These are phyloP conservation scores for Pluteus cervinus DNA, from an alignment of 768 basidiomycete genomes.

Conservation along the genomic window DNA sequence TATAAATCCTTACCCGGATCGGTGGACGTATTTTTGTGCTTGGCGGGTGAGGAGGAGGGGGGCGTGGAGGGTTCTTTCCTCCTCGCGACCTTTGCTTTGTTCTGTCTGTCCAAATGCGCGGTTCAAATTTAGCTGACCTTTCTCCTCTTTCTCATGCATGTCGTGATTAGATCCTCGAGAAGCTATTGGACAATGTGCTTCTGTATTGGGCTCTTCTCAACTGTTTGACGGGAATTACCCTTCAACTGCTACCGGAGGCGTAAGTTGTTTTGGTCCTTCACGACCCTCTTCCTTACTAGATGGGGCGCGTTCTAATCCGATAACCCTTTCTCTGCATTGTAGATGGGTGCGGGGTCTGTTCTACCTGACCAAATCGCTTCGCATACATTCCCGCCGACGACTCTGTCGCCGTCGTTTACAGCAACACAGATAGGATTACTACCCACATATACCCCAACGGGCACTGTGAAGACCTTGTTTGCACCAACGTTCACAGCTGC, in stretches of 20 bases:
- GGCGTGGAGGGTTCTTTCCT: too few relatives aligned
- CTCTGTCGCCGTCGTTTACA: slow-evolving; percentile 45
- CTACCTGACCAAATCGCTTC: slow-evolving; percentile 40
- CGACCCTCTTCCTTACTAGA: slow-evolving; percentile 5
- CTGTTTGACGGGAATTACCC: slow-evolving; percentile 49
- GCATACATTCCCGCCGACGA: slow-evolving; percentile 61
- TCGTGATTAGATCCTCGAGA: slow-evolving; percentile 35
- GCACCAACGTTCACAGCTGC: slow-evolving; percentile 59
- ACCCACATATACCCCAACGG: slow-evolving; percentile 72
- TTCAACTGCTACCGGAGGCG: slow-evolving; percentile 68
- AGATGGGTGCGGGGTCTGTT: slow-evolving; percentile 57
- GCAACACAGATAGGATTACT: slow-evolving; percentile 47
- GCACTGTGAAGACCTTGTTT: slow-evolving; percentile 53
- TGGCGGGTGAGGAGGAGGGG: too few relatives aligned
- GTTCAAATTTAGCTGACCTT: neutral
- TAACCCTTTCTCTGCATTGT: neutral
- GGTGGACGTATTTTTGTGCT: too few relatives aligned
- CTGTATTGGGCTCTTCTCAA: slow-evolving; percentile 28
- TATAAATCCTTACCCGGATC: too few relatives aligned
- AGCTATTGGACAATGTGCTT: slow-evolving; percentile 37
- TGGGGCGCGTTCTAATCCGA: slow-evolving; percentile 2
- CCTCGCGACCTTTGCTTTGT: too few relatives aligned
- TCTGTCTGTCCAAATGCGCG: too few relatives aligned
- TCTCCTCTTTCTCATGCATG: neutral
- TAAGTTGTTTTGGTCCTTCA: slow-evolving; percentile 15